Conservation (phyloP, 805 yeast species). For the Torulaspora franciscae region DNA sequence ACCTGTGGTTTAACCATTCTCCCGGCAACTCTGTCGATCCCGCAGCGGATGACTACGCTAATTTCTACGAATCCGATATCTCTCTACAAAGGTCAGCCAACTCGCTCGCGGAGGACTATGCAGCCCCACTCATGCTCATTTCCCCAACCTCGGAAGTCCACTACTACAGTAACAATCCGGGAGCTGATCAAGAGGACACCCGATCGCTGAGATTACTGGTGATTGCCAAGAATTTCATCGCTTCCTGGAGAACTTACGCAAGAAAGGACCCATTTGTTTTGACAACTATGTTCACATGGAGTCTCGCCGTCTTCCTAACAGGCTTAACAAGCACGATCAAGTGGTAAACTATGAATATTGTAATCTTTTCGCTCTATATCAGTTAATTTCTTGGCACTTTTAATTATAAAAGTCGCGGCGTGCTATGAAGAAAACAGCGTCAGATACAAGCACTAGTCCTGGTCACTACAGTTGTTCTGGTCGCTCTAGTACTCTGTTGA, state of each 20-base stretch:
- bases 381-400: background rate
- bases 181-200: slow-evolving; percentile 6
- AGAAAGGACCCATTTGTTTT: slow-evolving; percentile 17
- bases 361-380: background rate
- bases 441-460: too few species aligned
- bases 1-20: slow-evolving; percentile 15
- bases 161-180: slow-evolving; percentile 5
- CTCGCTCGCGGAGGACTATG: background rate
- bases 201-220: slow-evolving; percentile 6
- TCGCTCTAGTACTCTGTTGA: background rate
- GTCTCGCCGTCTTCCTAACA: slow-evolving; percentile 13
- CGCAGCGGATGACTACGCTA: slow-evolving; percentile 8
- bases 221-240: slow-evolving; percentile 6
- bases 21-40: slow-evolving; percentile 3
- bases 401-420: background rate
- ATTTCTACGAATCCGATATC: slow-evolving; percentile 14
- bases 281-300: slow-evolving; percentile 19
- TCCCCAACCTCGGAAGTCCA: slow-evolving; percentile 8
- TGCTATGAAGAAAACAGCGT: background rate
- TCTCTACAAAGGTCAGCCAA: slow-evolving; percentile 8
- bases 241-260: slow-evolving; percentile 19
- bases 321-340: slow-evolving; percentile 15
- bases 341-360: background rate
- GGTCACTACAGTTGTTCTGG: too few species aligned
- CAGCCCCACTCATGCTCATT: slow-evolving; percentile 6